Evolutionary conservation across 225 moss, liverwort and hornwort species (phyloP), one percentile per base, ranked within the genome.

Genomic region (Antitrichia curtipendula): DNA sequence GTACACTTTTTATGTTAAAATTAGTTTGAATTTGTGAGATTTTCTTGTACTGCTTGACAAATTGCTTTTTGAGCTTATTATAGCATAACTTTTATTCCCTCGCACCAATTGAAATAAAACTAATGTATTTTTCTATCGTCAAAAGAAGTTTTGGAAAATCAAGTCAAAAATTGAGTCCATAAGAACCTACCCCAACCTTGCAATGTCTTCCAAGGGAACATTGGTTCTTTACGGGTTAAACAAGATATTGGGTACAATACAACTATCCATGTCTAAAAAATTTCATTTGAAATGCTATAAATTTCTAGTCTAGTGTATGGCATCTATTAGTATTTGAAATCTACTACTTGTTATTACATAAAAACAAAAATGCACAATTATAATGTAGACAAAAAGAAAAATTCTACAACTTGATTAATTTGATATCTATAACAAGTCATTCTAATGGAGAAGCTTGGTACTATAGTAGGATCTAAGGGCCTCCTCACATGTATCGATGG

Each of bases 171-270:
- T 38, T 68, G 38, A 38, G 13, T 38, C 38, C 0, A 22, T 21
- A 68, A 1, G 2, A 22, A 23, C 7, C 1, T 38, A 2, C 2
- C 3, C 4, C 6, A 38, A 22, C n/a, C 22, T 68, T 38, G 7
- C 0, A 68, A 0, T 68, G 3, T 38, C 12, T 3, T 3, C 0
- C 0, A 2, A 22, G 0, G 5, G 3, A 6, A 40, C 22, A 25
- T 24, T 40, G 23, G 8, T 25, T 25, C 8, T 69, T 40, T 14
- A 40, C 5, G 4, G 10, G 3, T 14, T 13, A 25, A 69, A 13
- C 8, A 68, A 68, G 38, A 38, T 68, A 22, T 13, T 0, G 0
- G 4, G 5, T 24, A 24, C 6, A 40, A 40, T 25, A 8, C 0
- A 0, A 24, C 1, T 22, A 1, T 24, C 40, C 13, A 0, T 40